These are phyloP conservation scores for Gnaphalium uliginosum DNA, from an alignment of 129 eudicot species.

Conservation along the genomic window DNA sequence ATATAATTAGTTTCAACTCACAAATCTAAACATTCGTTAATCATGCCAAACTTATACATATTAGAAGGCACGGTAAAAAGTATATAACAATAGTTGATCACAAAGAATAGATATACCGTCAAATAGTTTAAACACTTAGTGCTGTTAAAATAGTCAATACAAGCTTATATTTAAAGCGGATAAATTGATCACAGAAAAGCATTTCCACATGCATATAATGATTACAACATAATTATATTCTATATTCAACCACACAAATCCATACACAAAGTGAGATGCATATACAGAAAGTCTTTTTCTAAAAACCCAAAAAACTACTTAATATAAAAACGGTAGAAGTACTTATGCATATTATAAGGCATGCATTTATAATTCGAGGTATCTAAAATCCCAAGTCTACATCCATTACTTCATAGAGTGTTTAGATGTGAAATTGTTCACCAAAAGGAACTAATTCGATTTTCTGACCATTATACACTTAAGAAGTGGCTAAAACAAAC, in stretches of 20 bases:
- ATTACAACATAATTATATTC: not conserved
- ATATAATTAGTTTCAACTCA: not conserved
- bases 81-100: not conserved
- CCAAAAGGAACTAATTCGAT: not conserved
- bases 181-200: not conserved
- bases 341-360: not conserved
- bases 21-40: not conserved
- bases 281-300: not conserved
- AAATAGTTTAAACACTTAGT: not conserved
- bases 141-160: not conserved
- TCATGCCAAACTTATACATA: not conserved
- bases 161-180: not conserved
- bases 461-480: not conserved
- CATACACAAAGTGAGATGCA: slow-evolving; percentile 6
- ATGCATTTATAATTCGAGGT: not conserved
- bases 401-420: not conserved
- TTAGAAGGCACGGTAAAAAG: not conserved
- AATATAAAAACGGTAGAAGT: not conserved
- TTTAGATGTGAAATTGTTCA: slow-evolving; percentile 9
- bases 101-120: not conserved
- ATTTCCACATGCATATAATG: slow-evolving; percentile 18
- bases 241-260: not conserved
- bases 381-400: not conserved
- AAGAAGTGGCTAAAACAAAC: not conserved
- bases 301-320: not conserved